Evolutionary conservation across 1,284 basidiomycete genomes (phyloP).

Genomic region (Cutaneotrichosporon sp.): DNA sequence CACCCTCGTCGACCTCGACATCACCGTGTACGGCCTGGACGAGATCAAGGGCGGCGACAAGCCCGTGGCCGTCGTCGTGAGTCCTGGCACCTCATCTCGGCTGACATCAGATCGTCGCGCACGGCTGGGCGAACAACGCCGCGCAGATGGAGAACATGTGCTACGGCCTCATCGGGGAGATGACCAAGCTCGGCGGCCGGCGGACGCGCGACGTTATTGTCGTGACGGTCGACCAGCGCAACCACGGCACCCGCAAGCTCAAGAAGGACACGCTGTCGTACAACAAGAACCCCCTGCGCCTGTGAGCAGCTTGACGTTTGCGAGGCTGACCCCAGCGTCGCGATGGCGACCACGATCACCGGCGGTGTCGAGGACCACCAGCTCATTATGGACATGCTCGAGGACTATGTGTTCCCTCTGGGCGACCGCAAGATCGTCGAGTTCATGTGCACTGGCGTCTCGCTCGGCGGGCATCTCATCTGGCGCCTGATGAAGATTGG

Average conservation of each 20-base stretch:
- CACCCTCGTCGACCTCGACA: conserved; percentile 38
- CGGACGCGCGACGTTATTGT: conserved; percentile 44
- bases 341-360: conserved; percentile 17
- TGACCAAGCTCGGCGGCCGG: conserved; percentile 13
- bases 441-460: conserved; percentile 63
- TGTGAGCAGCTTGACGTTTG: conserved; percentile 25
- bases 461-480: conserved; percentile 52
- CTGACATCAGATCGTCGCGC: conserved; percentile 21
- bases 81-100: conserved; percentile 11
- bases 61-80: conserved; percentile 40
- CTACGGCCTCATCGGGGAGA: conserved; percentile 41
- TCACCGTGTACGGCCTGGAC: conserved; percentile 42
- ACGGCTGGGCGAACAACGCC: conserved; percentile 27
- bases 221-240: conserved; percentile 65
- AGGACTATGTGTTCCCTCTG: conserved; percentile 73
- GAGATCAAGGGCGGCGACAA: conserved; percentile 34
- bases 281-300: conserved; percentile 66
- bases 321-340: conserved; percentile 5
- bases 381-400: conserved; percentile 78
- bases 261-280: conserved; percentile 62
- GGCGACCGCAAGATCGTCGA: conserved; percentile 65
- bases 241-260: conserved; percentile 61
- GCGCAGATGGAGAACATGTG: conserved; percentile 39
- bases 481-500: conserved; percentile 22
- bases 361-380: conserved; percentile 62